Conservation (phyloP, 2,329 filamentous ascomycete species). For the Colletotrichum eleusines region DNA sequence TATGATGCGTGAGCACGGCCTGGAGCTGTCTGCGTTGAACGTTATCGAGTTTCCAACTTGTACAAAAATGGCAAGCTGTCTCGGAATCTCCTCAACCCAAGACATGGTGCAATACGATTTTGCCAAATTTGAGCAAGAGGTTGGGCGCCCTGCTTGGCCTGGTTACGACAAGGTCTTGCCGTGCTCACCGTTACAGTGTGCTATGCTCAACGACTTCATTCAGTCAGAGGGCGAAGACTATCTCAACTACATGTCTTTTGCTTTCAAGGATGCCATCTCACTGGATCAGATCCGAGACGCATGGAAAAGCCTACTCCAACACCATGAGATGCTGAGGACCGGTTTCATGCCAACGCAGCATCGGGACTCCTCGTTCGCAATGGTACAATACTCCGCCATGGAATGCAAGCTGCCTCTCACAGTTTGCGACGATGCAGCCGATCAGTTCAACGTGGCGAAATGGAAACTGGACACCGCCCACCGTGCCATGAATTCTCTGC, state of each 20-base stretch:
- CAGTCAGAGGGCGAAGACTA: conserved; percentile 77
- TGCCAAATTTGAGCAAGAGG: conserved; percentile 51
- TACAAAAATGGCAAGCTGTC: conserved; percentile 51
- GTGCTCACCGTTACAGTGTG: conserved; percentile 83
- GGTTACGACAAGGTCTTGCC: conserved; percentile 73
- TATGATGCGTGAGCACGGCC: conserved; percentile 70
- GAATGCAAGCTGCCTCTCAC: conserved; percentile 43
- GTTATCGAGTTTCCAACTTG: conserved; percentile 74
- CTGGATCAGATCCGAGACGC: conserved; percentile 61
- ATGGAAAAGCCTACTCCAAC: conserved; percentile 67
- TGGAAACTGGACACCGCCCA: conserved; percentile 54
- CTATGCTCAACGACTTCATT: conserved; percentile 82
- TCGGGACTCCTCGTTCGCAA: conserved; percentile 74
- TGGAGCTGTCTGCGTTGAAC: conserved; percentile 74
- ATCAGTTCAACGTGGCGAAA: conserved; percentile 48
- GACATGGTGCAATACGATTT: conserved; percentile 53
- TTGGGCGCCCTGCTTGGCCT: conserved; percentile 44
- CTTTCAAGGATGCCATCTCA: conserved; percentile 57
- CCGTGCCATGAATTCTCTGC: conserved; percentile 57
- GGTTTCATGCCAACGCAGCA: conserved; percentile 77
- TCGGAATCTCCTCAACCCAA: conserved; percentile 18
- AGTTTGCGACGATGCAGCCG: conserved; percentile 18
- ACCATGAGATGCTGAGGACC: conserved; percentile 80
- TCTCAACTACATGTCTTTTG: conserved; percentile 77
- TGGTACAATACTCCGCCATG: conserved; percentile 70